Evolutionary conservation across 805 yeast species (phyloP).

Genomic region (Candida montana): DNA sequence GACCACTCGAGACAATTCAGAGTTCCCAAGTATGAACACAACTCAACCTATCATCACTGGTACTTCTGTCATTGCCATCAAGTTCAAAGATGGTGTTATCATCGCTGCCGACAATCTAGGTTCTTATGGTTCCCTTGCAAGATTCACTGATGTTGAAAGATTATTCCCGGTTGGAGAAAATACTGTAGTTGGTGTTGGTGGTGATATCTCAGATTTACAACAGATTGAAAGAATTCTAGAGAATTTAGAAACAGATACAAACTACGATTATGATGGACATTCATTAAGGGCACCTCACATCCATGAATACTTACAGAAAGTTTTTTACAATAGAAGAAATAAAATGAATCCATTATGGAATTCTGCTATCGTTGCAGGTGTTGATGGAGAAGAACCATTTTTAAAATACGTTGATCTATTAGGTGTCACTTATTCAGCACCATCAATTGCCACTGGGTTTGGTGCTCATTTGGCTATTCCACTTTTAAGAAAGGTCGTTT

Average conservation of each 20-base stretch:
- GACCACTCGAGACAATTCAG: conserved; percentile 12
- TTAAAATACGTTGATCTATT: conserved; percentile 83
- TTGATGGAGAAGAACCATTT: conserved; percentile 67
- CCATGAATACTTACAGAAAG: conserved; percentile 79
- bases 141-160: conserved; percentile 83
- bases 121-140: conserved; percentile 87
- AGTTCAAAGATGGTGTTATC: conserved; percentile 83
- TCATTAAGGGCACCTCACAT: conserved; percentile 77
- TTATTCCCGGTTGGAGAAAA: conserved; percentile 76
- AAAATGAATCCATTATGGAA: conserved; percentile 98
- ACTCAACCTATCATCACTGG: conserved; percentile 96
- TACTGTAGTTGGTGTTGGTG: conserved; percentile 89
- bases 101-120: conserved; percentile 94
- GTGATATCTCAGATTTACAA: conserved; percentile 93
- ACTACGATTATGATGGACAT: conserved; percentile 69
- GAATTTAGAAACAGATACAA: conserved; percentile 71
- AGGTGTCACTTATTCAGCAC: conserved; percentile 87
- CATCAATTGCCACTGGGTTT: conserved; percentile 91
- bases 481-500: conserved; percentile 76
- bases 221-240: conserved; percentile 69
- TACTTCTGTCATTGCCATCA: conserved; percentile 88
- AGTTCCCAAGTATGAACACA: conserved; percentile 76
- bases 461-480: conserved; percentile 96
- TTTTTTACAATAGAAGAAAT: conserved; percentile 81
- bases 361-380: conserved; percentile 86